phyloP scores from a whole-genome alignment of 306 rosid genomes.

The Delonix regia region DNA sequence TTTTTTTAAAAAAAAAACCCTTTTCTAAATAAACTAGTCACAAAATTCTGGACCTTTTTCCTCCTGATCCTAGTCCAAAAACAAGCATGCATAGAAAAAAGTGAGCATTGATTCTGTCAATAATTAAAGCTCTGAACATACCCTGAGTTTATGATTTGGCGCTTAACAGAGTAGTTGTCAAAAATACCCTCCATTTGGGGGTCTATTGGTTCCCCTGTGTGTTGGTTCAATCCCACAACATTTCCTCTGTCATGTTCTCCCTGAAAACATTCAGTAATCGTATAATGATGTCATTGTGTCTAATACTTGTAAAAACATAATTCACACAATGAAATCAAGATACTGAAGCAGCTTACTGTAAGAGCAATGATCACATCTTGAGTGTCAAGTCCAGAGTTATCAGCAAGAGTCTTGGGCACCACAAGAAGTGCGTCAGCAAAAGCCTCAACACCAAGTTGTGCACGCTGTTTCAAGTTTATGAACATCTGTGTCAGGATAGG shows the following conservation, averaged over 20 bases:
- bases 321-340: not conserved
- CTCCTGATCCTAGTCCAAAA: not conserved
- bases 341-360: conserved; percentile 48
- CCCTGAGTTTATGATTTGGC: conserved; percentile 96
- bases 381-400: conserved; percentile 94
- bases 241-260: conserved; percentile 93
- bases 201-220: conserved; percentile 91
- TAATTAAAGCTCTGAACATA: conserved; percentile 37
- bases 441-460: conserved; percentile 96
- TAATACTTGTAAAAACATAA: not conserved
- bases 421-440: conserved; percentile 98
- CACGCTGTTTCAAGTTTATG: conserved; percentile 68
- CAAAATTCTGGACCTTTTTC: not conserved
- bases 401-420: conserved; percentile 95
- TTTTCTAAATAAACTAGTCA: not conserved
- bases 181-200: conserved; percentile 96
- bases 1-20: too few species aligned
- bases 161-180: conserved; percentile 93
- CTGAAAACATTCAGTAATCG: conserved; percentile 49
- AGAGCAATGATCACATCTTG: conserved; percentile 92
- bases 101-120: not conserved
- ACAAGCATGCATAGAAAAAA: not conserved
- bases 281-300: not conserved
- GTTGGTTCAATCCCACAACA: conserved; percentile 76
- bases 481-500: conserved; percentile 22